Conservation (phyloP, 1,284 basidiomycete species). For the Cutaneotrichosporon sp. region DNA sequence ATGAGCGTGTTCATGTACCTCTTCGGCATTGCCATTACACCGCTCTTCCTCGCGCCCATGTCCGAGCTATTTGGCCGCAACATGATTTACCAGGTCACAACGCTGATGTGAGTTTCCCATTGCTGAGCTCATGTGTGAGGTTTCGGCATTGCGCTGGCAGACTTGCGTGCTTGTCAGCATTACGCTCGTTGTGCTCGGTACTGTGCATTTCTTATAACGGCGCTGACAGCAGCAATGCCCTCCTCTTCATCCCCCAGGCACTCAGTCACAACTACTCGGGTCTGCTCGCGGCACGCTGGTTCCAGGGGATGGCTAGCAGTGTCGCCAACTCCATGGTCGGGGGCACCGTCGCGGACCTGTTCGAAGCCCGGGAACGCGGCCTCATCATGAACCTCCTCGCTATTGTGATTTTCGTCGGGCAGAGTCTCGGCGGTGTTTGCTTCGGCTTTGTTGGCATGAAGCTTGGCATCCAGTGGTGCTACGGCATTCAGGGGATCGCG, state of each 20-base stretch:
- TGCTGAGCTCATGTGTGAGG: too few relatives aligned
- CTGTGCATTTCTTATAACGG: too few relatives aligned
- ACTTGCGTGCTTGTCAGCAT: too few relatives aligned
- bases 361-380: constrained; percentile 43
- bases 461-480: constrained; percentile 39
- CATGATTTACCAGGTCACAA: constrained; percentile 38
- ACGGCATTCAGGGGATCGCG: constrained; percentile 34
- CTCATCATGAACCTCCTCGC: constrained; percentile 49
- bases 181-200: too few relatives aligned
- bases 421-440: constrained; percentile 23
- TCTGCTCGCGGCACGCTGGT: constrained; percentile 40
- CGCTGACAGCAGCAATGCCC: constrained; percentile 11
- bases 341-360: constrained; percentile 47
- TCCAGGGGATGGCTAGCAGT: constrained; percentile 36
- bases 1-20: constrained; percentile 29
- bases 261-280: constrained; percentile 35
- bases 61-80: constrained; percentile 42
- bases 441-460: constrained; percentile 33
- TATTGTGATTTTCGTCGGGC: constrained; percentile 43
- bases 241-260: constrained; percentile 46
- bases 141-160: too few relatives aligned
- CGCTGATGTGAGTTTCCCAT: constrained; percentile 27
- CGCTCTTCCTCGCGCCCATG: constrained; percentile 41
- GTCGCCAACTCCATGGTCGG: constrained; percentile 44
- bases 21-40: constrained; percentile 35